Percentiles rank a stretch among this genome's conserved stretches.
phyloP scores from a whole-genome alignment of 305 asterid genomes.

The Andrographis paniculata region DNA sequence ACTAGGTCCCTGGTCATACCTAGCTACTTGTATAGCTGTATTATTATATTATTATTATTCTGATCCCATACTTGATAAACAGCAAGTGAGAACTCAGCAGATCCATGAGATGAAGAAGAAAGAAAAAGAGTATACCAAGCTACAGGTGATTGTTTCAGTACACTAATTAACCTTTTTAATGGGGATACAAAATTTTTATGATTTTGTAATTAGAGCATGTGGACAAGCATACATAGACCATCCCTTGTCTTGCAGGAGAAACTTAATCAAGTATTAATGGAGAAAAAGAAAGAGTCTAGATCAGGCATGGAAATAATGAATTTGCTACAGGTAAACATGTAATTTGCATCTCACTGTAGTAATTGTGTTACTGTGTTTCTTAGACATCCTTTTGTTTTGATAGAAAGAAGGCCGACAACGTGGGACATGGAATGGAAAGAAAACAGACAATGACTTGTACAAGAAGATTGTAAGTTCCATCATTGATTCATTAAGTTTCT shows the following conservation, averaged over 20 bases:
- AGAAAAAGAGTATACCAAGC: slow-evolving; percentile 85
- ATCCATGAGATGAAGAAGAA: slow-evolving; percentile 97
- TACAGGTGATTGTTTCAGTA: slow-evolving; percentile 59
- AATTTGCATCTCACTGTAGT: slow-evolving; percentile 6
- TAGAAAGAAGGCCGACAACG: slow-evolving; percentile 99
- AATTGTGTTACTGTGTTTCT: slow-evolving; percentile 14
- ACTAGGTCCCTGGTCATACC: slow-evolving; percentile 14
- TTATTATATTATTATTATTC: slow-evolving; percentile 11
- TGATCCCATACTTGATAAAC: slow-evolving; percentile 21
- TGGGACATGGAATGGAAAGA: slow-evolving; percentile 94
- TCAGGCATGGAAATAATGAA: slow-evolving; percentile 98
- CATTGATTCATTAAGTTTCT: neutral
- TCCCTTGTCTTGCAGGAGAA: slow-evolving; percentile 53
- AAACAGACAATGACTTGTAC: slow-evolving; percentile 85
- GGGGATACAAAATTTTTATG: slow-evolving; percentile 9
- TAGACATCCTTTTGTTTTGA: slow-evolving; percentile 20
- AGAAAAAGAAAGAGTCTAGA: slow-evolving; percentile 94
- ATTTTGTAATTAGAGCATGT: too few species aligned
- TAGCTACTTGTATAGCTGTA: slow-evolving; percentile 3
- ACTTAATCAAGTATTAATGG: slow-evolving; percentile 87
- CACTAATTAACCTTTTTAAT: too few species aligned
- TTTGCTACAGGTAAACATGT: slow-evolving; percentile 63
- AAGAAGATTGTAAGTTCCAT: slow-evolving; percentile 66
- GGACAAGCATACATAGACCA: too few species aligned
- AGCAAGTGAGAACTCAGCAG: slow-evolving; percentile 98